Evolutionary conservation across 768 basidiomycete species (phyloP).

Genomic region (Leccinum boreale): DNA sequence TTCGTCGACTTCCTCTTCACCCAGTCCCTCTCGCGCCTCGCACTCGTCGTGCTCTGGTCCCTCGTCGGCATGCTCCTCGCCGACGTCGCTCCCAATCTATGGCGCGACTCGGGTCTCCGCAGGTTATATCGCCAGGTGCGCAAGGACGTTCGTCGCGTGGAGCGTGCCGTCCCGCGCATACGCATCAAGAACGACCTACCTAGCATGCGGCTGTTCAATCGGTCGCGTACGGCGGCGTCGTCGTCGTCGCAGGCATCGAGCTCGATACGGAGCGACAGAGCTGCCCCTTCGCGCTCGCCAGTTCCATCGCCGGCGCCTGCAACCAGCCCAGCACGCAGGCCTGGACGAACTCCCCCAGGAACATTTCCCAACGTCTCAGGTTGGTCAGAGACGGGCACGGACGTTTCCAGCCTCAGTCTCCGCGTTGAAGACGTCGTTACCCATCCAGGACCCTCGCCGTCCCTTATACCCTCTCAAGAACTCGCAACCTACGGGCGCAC

Average conservation of each 20-base stretch:
- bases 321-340: conserved; percentile 18
- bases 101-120: conserved; percentile 40
- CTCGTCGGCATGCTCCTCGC: conserved; percentile 50
- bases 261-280: conserved; percentile 31
- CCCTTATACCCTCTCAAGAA: conserved; percentile 26
- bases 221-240: conserved; percentile 17
- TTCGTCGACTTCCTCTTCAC: conserved; percentile 71
- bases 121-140: conserved; percentile 36
- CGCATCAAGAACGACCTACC: conserved; percentile 32
- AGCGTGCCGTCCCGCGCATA: conserved; percentile 29
- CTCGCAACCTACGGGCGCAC: conserved; percentile 6
- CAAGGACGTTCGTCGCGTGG: conserved; percentile 32
- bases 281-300: conserved; percentile 25
- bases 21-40: conserved; percentile 44
- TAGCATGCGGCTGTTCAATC: conserved; percentile 25
- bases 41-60: conserved; percentile 53
- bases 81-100: conserved; percentile 47
- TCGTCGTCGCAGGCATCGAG: conserved; percentile 14
- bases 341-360: conserved; percentile 28
- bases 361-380: conserved; percentile 27
- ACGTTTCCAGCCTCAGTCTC: conserved; percentile 22
- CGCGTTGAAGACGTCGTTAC: conserved; percentile 9
- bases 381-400: conserved; percentile 29
- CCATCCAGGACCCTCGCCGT: conserved; percentile 22
- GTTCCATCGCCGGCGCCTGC: conserved; percentile 16